These are phyloP conservation scores for Scleroderma bovista DNA, from an alignment of 768 basidiomycete species.

Conservation along the genomic window DNA sequence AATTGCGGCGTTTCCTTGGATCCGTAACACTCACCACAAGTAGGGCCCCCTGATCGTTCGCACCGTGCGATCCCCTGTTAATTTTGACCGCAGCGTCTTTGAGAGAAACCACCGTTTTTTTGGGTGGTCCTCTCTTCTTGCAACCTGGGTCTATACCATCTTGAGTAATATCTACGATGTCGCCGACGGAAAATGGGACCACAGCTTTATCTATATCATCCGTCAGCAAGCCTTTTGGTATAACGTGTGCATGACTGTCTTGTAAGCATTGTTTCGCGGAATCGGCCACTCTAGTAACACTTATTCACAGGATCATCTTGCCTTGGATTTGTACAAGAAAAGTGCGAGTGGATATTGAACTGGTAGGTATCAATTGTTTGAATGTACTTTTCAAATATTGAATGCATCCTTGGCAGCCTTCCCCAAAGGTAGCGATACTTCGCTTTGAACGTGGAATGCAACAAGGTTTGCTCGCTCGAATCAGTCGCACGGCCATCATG, in stretches of 20 bases:
- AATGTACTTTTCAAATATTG: neutral
- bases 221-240: constrained; percentile 78
- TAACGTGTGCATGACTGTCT: constrained; percentile 63
- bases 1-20: constrained; percentile 69
- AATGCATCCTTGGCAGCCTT: constrained; percentile 45
- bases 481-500: constrained; percentile 68
- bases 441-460: constrained; percentile 83
- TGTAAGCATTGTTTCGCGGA: constrained; percentile 39
- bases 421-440: constrained; percentile 71
- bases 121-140: constrained; percentile 61
- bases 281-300: neutral
- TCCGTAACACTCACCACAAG: constrained; percentile 80
- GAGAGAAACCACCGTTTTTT: constrained; percentile 77
- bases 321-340: constrained; percentile 75
- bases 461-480: constrained; percentile 69
- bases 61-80: neutral
- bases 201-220: constrained; percentile 47
- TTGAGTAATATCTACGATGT: constrained; percentile 59
- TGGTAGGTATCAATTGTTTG: constrained; percentile 40
- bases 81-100: constrained; percentile 47
- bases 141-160: constrained; percentile 63
- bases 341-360: constrained; percentile 68
- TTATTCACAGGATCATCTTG: constrained; percentile 48
- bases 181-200: constrained; percentile 50
- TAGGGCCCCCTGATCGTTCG: constrained; percentile 25